Evolutionary conservation across 2,329 filamentous ascomycete species (phyloP).

Genomic region (Didymella pinodella): DNA sequence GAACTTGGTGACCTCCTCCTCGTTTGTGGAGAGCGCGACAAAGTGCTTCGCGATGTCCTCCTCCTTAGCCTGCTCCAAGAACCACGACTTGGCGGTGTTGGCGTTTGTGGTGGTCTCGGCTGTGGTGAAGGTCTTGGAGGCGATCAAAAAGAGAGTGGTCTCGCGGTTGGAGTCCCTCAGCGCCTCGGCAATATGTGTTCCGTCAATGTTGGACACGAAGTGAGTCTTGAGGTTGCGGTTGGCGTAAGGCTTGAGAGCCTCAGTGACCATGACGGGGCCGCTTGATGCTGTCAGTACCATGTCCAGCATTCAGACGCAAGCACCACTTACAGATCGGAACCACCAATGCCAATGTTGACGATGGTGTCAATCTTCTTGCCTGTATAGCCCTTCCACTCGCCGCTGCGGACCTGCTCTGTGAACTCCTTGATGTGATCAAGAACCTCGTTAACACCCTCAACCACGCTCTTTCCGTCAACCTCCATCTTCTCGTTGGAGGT

Average conservation of each 20-base stretch:
- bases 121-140: constrained; percentile 99
- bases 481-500: constrained; percentile 79
- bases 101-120: constrained; percentile 97
- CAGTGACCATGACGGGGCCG: constrained; percentile 98
- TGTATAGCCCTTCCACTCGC: constrained; percentile 95
- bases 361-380: constrained; percentile 98
- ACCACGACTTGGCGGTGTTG: constrained; percentile 97
- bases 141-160: constrained; percentile 97
- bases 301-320: neutral
- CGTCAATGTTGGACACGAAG: constrained; percentile 99
- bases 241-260: constrained; percentile 94
- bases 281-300: constrained; percentile 51
- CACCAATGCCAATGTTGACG: constrained; percentile 97
- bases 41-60: constrained; percentile 94
- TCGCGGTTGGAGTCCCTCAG: constrained; percentile 89
- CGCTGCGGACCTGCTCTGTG: constrained; percentile 90
- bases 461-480: constrained; percentile 92
- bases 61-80: constrained; percentile 85
- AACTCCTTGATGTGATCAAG: constrained; percentile 99
- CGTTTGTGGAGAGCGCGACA: constrained; percentile 96
- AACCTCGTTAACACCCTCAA: constrained; percentile 90
- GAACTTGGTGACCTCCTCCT: constrained; percentile 94
- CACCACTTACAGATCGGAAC: constrained; percentile 87
- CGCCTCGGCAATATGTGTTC: constrained; percentile 95
- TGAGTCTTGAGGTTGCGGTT: constrained; percentile 86